Conservation (phyloP, 306 rosid genomes). For the Cucurbita pepo region DNA sequence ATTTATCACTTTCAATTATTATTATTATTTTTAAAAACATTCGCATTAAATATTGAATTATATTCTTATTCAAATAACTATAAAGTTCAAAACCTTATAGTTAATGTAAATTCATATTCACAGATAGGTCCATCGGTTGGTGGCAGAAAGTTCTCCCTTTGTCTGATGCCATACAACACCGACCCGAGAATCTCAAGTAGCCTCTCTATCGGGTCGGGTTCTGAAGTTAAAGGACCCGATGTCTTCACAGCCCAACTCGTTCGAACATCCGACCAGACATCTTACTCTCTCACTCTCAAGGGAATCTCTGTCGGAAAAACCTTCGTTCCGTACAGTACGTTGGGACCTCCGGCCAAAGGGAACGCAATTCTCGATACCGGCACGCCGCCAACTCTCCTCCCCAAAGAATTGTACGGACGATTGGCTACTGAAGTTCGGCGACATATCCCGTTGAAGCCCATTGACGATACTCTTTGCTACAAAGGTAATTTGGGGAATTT, state of each 20-base stretch:
- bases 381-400: conserved; percentile 14
- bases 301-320: conserved; percentile 14
- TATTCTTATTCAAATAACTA: too few species aligned
- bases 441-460: background rate
- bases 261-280: background rate
- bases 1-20: too few species aligned
- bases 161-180: conserved; percentile 16
- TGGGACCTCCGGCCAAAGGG: background rate
- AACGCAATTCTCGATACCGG: conserved; percentile 24
- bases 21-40: too few species aligned
- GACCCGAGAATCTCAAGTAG: background rate
- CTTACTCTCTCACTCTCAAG: conserved; percentile 13
- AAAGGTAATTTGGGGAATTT: background rate
- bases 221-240: conserved; percentile 11
- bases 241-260: conserved; percentile 14
- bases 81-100: background rate
- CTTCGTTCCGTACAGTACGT: background rate
- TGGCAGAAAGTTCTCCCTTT: conserved; percentile 32
- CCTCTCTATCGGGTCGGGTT: conserved; percentile 12
- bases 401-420: background rate
- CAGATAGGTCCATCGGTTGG: conserved; percentile 9
- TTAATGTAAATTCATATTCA: background rate
- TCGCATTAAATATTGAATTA: too few species aligned
- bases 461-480: background rate
- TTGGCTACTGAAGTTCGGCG: conserved; percentile 8